Conservation (phyloP, 768 basidiomycete genomes). For the Ramaria sp. region DNA sequence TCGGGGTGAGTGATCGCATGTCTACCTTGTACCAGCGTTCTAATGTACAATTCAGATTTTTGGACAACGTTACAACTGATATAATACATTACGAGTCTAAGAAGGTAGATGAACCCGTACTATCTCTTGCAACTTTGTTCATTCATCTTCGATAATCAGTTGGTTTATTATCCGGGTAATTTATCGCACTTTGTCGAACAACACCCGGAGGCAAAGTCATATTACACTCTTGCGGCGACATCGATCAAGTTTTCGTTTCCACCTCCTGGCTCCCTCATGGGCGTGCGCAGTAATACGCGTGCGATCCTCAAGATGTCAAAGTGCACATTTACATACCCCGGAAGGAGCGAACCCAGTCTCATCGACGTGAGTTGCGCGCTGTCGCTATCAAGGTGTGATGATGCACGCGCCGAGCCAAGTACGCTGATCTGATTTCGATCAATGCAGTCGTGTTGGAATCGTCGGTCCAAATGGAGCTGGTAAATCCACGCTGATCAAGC, state of each 20-base stretch:
- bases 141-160: constrained; percentile 29
- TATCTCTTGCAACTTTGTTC: constrained; percentile 8
- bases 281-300: constrained; percentile 90
- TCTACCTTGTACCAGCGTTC: not conserved
- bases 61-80: constrained; percentile 92
- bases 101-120: constrained; percentile 39
- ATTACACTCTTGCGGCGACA: constrained; percentile 91
- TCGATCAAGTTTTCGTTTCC: constrained; percentile 95
- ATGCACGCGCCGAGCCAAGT: constrained; percentile 4
- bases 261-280: constrained; percentile 91
- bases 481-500: constrained; percentile 92
- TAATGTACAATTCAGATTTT: constrained; percentile 44
- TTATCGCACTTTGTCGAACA: constrained; percentile 81
- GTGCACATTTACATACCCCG: constrained; percentile 94
- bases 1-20: constrained; percentile 56
- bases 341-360: constrained; percentile 68
- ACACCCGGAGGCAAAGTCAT: constrained; percentile 90
- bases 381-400: constrained; percentile 72
- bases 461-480: constrained; percentile 92
- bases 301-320: constrained; percentile 87
- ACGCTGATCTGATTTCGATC: constrained; percentile 13
- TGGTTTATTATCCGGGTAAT: constrained; percentile 91
- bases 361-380: constrained; percentile 85
- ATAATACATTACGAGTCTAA: constrained; percentile 96
- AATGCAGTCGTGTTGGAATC: constrained; percentile 74